Evolutionary conservation across 306 rosid species (phyloP).

Genomic region (Medicago ruthenica): DNA sequence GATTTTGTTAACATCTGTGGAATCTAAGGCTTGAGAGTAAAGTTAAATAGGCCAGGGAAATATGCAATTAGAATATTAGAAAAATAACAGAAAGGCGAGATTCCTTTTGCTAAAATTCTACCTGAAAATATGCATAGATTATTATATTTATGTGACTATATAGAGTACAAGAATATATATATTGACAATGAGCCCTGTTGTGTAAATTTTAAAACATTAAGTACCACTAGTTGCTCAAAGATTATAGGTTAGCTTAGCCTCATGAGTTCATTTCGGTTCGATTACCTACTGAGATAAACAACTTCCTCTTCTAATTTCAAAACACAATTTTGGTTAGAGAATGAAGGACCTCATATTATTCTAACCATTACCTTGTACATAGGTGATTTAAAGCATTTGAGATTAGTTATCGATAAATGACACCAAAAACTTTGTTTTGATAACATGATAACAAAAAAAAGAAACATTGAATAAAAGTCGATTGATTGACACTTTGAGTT

Average conservation of each 20-base stretch:
- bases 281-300: constrained; percentile 1
- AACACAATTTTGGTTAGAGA: background rate
- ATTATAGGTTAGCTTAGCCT: background rate
- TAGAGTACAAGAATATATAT: background rate
- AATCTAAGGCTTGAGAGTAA: constrained; percentile 28
- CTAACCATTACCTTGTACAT: background rate
- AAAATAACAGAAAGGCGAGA: constrained; percentile 32
- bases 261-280: background rate
- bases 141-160: background rate
- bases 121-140: constrained; percentile 2
- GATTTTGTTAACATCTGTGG: constrained; percentile 37
- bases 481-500: background rate
- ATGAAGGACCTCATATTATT: background rate
- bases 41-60: background rate
- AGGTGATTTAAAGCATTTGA: too few relatives aligned
- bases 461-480: background rate
- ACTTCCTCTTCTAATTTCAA: background rate
- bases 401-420: too few relatives aligned
- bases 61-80: constrained; percentile 24
- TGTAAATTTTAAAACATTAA: background rate
- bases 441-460: too few relatives aligned
- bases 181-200: background rate
- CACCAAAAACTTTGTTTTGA: too few relatives aligned
- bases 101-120: constrained; percentile 40
- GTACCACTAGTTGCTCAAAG: constrained; percentile 11